Base-by-base conservation (phyloP, 1,284 basidiomycete species). In the Sanguinoderma infundibulare region DNA sequence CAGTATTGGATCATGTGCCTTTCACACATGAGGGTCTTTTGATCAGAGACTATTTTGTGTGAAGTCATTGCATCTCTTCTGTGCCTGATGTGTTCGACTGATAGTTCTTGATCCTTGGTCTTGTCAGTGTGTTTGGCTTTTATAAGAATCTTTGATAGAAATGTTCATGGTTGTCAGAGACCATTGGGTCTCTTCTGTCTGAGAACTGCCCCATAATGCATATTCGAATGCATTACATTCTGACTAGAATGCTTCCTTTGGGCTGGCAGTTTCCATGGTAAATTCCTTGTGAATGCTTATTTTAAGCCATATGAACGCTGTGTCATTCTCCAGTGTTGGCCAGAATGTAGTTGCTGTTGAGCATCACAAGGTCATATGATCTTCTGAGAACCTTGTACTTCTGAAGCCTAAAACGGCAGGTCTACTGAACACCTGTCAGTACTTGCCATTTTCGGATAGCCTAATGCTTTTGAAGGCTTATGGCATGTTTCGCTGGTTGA, bases 51-150 rank as follows among this genome's bases (percentile, higher is more conserved):
- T 10, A 67, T 62, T 35, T 55, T 30, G 3, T 34, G 17, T 12
- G 15, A 30, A 34, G 44, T 39, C n/a, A n/a, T 39, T 35, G 54
- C 34, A n/a, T 71, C 74, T 51, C 67, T 69, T 53, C 77, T 75
- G 81, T 40, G 68, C 60, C 12, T 74, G 63, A 14, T 79, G 60
- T 0, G 72, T 62, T 15, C 61, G 10, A 6, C 79, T 73, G 22
- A 82, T 75, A 0, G 55, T 71, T 86, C 82, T 56, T 77, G 73
- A 65, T 87, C 78, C 64, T 81, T 76, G 38, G 80, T 79, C 20
- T 77, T 72, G 66, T 83, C 84, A 62, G 84, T 84, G 6, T 69
- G 53, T 69, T 77, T 67, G 1, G 68, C 57, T 30, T 65, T 60
- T 30, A 67, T 68, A 10, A 81, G 59, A 0, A 67, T 30, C 55